Evolutionary conservation across 768 basidiomycete genomes (phyloP).

Genomic region (Termitomyces sp.): DNA sequence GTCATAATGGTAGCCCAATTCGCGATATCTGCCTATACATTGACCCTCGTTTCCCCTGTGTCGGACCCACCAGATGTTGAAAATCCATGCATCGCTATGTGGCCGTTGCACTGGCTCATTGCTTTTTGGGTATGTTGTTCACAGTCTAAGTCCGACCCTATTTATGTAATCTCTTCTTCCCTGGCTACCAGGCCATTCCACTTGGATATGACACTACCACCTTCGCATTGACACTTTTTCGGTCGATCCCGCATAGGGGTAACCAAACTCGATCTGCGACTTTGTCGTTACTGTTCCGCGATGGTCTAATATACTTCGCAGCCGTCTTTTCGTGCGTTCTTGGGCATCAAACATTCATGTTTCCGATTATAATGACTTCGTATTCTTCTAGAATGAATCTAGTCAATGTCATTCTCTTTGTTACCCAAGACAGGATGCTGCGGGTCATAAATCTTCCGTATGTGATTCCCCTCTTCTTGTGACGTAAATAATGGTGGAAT

Average conservation of each 20-base stretch:
- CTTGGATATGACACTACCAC: constrained; percentile 13
- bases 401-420: constrained; percentile 17
- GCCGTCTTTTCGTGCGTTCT: constrained; percentile 15
- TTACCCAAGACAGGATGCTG: constrained; percentile 8
- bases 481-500: neutral
- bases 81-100: constrained; percentile 17
- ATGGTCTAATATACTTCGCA: constrained; percentile 21
- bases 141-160: neutral
- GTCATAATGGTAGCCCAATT: constrained; percentile 12
- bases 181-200: neutral
- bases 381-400: constrained; percentile 13
- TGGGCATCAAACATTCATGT: neutral
- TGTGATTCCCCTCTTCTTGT: neutral
- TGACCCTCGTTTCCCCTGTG: constrained; percentile 14
- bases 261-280: constrained; percentile 1
- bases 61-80: constrained; percentile 10
- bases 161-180: neutral
- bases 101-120: constrained; percentile 17
- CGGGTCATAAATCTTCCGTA: constrained; percentile 19
- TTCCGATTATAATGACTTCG: neutral
- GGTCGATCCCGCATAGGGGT: constrained; percentile 4
- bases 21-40: constrained; percentile 11
- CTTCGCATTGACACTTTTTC: constrained; percentile 9
- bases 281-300: constrained; percentile 8
- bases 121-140: constrained; percentile 17